phyloP scores from a whole-genome alignment of 192 early-diverging fungal species.

The Backusella luteola region DNA sequence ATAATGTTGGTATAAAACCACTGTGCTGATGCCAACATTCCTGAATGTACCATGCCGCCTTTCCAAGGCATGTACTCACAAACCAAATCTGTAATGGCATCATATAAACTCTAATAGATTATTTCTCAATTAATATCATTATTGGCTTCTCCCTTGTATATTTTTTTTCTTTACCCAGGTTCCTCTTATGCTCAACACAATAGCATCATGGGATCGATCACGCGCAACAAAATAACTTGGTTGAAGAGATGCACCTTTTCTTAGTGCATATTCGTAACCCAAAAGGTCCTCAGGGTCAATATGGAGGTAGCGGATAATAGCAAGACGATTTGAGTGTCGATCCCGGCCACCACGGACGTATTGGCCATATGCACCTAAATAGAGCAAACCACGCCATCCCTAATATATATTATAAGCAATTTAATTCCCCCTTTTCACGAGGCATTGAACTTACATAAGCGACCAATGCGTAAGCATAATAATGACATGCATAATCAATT shows the following conservation, averaged over 20 bases:
- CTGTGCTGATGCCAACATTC: slow-evolving; percentile 67
- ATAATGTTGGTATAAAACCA: slow-evolving; percentile 62
- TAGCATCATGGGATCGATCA: slow-evolving; percentile 55
- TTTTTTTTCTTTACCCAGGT: slow-evolving; percentile 49
- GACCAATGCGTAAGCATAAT: slow-evolving; percentile 54
- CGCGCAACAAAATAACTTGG: slow-evolving; percentile 72
- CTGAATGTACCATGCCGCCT: slow-evolving; percentile 73
- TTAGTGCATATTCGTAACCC: slow-evolving; percentile 66
- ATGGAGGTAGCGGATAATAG: slow-evolving; percentile 59
- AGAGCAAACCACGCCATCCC: slow-evolving; percentile 36
- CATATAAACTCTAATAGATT: slow-evolving; percentile 54
- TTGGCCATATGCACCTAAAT: slow-evolving; percentile 32
- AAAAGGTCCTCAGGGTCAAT: slow-evolving; percentile 64
- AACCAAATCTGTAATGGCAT: slow-evolving; percentile 72
- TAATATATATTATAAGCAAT: neutral
- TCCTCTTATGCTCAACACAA: slow-evolving; percentile 69
- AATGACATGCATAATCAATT: slow-evolving; percentile 50
- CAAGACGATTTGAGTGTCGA: slow-evolving; percentile 61
- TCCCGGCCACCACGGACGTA: slow-evolving; percentile 40
- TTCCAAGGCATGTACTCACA: slow-evolving; percentile 78
- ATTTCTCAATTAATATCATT: neutral
- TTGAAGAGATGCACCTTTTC: slow-evolving; percentile 57
- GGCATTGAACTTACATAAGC: slow-evolving; percentile 41
- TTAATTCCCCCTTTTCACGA: neutral
- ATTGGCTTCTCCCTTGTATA: neutral